These are phyloP conservation scores for Nakaseomyces uthaithaninus DNA, from an alignment of 1,139 yeast genomes.

Conservation along the genomic window DNA sequence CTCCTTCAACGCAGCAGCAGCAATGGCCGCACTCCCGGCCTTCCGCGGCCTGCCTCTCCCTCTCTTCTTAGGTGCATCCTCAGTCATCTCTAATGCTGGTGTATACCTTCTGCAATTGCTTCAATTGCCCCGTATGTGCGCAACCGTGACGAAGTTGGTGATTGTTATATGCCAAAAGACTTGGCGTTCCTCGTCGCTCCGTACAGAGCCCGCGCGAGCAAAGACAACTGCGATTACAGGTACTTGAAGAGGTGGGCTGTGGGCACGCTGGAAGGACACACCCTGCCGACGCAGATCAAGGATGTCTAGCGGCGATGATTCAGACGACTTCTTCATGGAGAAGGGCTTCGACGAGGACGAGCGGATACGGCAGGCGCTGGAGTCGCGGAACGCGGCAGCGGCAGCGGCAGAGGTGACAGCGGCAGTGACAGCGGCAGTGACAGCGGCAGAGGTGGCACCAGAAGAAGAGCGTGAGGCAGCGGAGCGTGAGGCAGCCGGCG, in stretches of 20 bases:
- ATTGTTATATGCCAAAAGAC: too few relatives aligned
- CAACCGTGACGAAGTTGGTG: too few relatives aligned
- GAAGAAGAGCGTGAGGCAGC: background rate
- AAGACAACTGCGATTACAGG: background rate
- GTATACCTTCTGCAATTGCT: background rate
- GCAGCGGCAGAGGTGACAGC: background rate
- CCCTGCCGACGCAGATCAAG: background rate
- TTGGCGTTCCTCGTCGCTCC: too few relatives aligned
- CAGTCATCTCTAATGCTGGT: background rate
- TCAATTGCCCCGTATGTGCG: too few relatives aligned
- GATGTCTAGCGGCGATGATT: conserved; percentile 3
- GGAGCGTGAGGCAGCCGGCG: background rate
- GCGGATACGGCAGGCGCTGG: conserved; percentile 6
- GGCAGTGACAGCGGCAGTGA: background rate
- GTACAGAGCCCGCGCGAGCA: too few relatives aligned
- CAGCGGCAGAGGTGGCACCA: background rate
- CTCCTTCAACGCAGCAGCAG: conserved; percentile 12
- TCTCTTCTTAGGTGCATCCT: conserved; percentile 8
- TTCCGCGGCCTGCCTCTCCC: conserved; percentile 14
- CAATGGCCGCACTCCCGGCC: background rate
- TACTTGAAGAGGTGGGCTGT: background rate
- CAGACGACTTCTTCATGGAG: conserved; percentile 8
- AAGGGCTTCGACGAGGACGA: conserved; percentile 11
- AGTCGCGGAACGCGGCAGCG: background rate
- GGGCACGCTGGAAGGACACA: background rate